Evolutionary conservation across 495 filamentous ascomycete genomes (phyloP).

Genomic region (Penicillium parvum): DNA sequence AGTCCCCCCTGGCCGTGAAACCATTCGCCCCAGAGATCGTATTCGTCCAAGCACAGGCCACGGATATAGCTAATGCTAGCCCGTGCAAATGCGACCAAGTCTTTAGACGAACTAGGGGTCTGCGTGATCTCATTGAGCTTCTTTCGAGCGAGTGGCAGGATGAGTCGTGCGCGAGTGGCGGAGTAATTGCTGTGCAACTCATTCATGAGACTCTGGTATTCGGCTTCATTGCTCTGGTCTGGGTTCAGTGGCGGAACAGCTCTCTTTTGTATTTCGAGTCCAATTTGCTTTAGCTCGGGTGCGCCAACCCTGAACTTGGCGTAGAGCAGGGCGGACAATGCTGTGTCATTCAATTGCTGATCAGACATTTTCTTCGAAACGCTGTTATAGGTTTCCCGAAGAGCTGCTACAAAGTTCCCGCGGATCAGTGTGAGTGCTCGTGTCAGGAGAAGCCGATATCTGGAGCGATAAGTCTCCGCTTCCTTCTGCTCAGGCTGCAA

Average conservation of each 20-base stretch:
- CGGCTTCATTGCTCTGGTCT: slow-evolving; percentile 58
- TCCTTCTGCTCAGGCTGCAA: slow-evolving; percentile 75
- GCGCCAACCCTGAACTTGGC: slow-evolving; percentile 72
- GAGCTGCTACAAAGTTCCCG: slow-evolving; percentile 72
- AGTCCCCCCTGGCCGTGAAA: slow-evolving; percentile 65
- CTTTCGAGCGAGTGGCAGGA: slow-evolving; percentile 54
- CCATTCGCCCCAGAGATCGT: slow-evolving; percentile 71
- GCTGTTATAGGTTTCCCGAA: slow-evolving; percentile 65
- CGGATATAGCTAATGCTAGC: slow-evolving; percentile 67
- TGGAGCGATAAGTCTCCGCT: slow-evolving; percentile 71
- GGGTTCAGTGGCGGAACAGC: slow-evolving; percentile 56
- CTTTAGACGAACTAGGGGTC: slow-evolving; percentile 61
- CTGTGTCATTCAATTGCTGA: slow-evolving; percentile 69
- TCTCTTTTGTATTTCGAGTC: slow-evolving; percentile 64
- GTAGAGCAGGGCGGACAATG: slow-evolving; percentile 70
- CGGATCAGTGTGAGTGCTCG: slow-evolving; percentile 76
- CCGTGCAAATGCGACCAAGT: slow-evolving; percentile 64
- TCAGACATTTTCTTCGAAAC: slow-evolving; percentile 67
- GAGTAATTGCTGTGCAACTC: slow-evolving; percentile 65
- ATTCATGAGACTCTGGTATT: slow-evolving; percentile 63
- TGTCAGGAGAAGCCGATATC: slow-evolving; percentile 66
- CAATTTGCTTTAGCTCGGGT: slow-evolving; percentile 60
- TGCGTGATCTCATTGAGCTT: slow-evolving; percentile 63
- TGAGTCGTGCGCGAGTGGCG: slow-evolving; percentile 53
- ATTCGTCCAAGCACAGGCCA: slow-evolving; percentile 68